Evolutionary conservation across 2,329 filamentous ascomycete species (phyloP).

Genomic region (Aspergillus versicolor): DNA sequence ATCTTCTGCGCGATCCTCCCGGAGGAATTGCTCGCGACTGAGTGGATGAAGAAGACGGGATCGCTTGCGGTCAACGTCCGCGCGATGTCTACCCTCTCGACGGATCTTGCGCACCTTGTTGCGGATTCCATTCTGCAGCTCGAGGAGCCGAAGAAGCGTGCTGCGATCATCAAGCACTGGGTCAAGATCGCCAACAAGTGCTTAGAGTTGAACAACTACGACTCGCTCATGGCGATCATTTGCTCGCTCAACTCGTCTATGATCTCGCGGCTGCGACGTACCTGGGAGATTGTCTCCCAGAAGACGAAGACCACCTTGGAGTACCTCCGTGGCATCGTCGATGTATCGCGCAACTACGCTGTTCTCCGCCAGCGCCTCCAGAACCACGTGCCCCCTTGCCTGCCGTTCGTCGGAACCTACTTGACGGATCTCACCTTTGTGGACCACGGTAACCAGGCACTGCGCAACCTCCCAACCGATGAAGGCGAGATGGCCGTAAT

Average conservation of each 20-base stretch:
- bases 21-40: conserved; percentile 84
- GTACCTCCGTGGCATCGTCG: conserved; percentile 77
- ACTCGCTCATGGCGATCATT: conserved; percentile 94
- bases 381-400: conserved; percentile 83
- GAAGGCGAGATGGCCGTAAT: conserved; percentile 72
- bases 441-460: conserved; percentile 87
- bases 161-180: conserved; percentile 92
- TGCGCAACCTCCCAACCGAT: conserved; percentile 70
- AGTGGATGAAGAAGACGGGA: conserved; percentile 88
- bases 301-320: conserved; percentile 82
- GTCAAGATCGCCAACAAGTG: conserved; percentile 89
- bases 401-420: conserved; percentile 95
- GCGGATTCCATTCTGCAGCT: conserved; percentile 87
- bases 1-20: conserved; percentile 91
- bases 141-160: conserved; percentile 89
- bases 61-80: conserved; percentile 83
- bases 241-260: conserved; percentile 91
- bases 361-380: conserved; percentile 79
- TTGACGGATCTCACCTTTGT: conserved; percentile 95
- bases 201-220: conserved; percentile 89
- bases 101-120: conserved; percentile 87
- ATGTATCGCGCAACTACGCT: conserved; percentile 88
- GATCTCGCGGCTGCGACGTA: conserved; percentile 81
- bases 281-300: conserved; percentile 83
- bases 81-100: conserved; percentile 89